Base-by-base conservation (phyloP, 768 basidiomycete species). In the Tylopilus cervinicoccineus region DNA sequence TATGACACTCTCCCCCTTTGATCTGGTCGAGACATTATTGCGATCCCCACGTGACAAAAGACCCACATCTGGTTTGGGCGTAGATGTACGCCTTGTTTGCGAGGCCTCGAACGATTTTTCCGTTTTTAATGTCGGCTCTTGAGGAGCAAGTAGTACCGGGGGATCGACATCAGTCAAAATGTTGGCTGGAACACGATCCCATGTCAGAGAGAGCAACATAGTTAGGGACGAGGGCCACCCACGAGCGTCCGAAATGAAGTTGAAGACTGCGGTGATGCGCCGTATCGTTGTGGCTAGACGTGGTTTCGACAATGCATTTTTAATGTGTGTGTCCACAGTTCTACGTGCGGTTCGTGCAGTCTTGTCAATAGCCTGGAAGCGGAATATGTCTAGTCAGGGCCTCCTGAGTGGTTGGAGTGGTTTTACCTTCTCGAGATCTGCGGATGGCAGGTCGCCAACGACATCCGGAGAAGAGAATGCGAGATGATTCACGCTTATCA, bases 251-350 rank as follows among this genome's bases (percentile, higher is more conserved):
- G 79, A 66, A 45, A 73, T 64, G 67, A 82, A 84, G 65, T 86
- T 85, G 60, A 86, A 79, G 58, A 84, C 70, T 20, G 88, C 84
- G 9, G 86, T 80, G 70, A 87, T 78, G 44, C 88, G 83, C 51
- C 78, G 76, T 36, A 90, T 70, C 14, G 79, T 74, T 28, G 84
- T 86, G 28, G 85, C 77, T 28, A 83, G 62, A 47, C 83, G 80
- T 29, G 87, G 84, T 59, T 77, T 84, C 24, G 83, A 79, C 54
- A 90, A 65, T 5, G 79, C 79, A 69, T 86, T 82, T 65, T 78
- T 84, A 53, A 88, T 71, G 65, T 88, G 85, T 29, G 78, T 87
- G 62, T 85, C 86, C 13, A 79, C 58, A 20, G 79, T 77, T 55
- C 86, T 76, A 45, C 87, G 77, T 29, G 83, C 85, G 2, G 80